Percentiles rank a stretch among this genome's conserved stretches.
Evolutionary conservation across 192 early-diverging fungal species (phyloP).

Genomic region (Gonapodya prolifera): DNA sequence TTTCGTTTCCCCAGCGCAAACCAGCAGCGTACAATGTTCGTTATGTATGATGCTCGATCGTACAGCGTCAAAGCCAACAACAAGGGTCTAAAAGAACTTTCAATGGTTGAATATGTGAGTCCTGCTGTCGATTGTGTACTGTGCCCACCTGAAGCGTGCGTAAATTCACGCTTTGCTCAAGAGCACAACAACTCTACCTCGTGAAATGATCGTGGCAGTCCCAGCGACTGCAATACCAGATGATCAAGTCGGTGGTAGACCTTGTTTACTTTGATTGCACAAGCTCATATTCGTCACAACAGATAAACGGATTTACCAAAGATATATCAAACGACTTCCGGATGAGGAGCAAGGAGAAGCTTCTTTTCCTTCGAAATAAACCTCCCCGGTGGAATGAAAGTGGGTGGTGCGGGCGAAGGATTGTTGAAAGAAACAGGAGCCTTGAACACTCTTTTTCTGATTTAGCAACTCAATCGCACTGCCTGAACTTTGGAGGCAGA

Average conservation of each 20-base stretch:
- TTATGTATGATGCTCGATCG: conserved; percentile 32
- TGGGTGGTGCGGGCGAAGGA: neutral
- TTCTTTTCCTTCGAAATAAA: conserved; percentile 46
- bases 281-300: neutral
- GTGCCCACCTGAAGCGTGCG: neutral
- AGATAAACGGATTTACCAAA: conserved; percentile 11
- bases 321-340: conserved; percentile 43
- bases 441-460: neutral
- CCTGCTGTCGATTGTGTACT: neutral
- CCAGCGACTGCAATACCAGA: conserved; percentile 25
- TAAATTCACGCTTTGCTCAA: conserved; percentile 8
- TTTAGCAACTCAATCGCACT: conserved; percentile 42
- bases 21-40: conserved; percentile 40
- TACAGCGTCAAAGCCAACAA: conserved; percentile 26
- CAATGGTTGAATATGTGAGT: conserved; percentile 35
- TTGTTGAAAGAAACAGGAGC: neutral
- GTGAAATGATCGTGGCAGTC: conserved; percentile 42
- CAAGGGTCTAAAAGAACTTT: conserved; percentile 37
- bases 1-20: conserved; percentile 23
- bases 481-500: conserved; percentile 48
- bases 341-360: conserved; percentile 27
- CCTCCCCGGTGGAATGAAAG: conserved; percentile 49
- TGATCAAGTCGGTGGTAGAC: conserved; percentile 14
- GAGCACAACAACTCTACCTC: conserved; percentile 39
- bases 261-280: neutral